Base-by-base conservation (phyloP, 2,329 filamentous ascomycete species). In the Xylariaceae sp. region DNA sequence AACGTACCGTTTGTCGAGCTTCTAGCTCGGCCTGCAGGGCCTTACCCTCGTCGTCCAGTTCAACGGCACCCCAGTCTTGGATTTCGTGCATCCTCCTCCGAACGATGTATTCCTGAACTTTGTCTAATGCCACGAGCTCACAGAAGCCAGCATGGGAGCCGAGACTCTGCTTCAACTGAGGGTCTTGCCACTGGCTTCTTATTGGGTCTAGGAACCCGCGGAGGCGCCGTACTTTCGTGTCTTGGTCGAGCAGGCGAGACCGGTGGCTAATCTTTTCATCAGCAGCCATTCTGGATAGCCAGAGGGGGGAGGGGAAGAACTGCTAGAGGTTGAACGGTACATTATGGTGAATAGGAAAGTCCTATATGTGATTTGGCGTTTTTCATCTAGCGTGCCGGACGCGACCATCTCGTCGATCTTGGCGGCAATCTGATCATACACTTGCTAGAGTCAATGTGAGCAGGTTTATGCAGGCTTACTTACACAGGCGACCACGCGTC, bases 301-400 rank as follows among this genome's bases (percentile, higher is more conserved):
- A n/a, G 9, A 6, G 23, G 14, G 26, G 7, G 27, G 11, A 24
- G 19, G 11, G 8, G 13, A 31, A 8, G n/a, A n/a, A n/a, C n/a
- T 19, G 9, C 6, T 23, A 8, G 15, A n/a, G 21, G 6, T 24
- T 24, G 21, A 11, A 6, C 59, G 71, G 57, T 66, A 84, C 77
- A 92, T 83, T 46, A 98, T 92, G 43, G 94, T 92, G 59, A 98
- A 94, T 1, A 97, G 71, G 47, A 97, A 90, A 8, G 88, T 90
- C 51, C 81, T 85, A 54, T 94, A 89, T 2, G 89, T 87, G 55
- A 92, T 82, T 41, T 86, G 80, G 21, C 89, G 78, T 56, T 89
- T 88, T 53, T 90, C 83, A 54, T 96, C 90, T 19, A 85, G 66
- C 38, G 76, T 74, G 19, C 84, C 78, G 33, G 85, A 78, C 46